Percentiles rank a stretch among this genome's conserved stretches.
These are phyloP conservation scores for Aspergillus ruber DNA, from an alignment of 2,329 filamentous ascomycete species.

Conservation along the genomic window DNA sequence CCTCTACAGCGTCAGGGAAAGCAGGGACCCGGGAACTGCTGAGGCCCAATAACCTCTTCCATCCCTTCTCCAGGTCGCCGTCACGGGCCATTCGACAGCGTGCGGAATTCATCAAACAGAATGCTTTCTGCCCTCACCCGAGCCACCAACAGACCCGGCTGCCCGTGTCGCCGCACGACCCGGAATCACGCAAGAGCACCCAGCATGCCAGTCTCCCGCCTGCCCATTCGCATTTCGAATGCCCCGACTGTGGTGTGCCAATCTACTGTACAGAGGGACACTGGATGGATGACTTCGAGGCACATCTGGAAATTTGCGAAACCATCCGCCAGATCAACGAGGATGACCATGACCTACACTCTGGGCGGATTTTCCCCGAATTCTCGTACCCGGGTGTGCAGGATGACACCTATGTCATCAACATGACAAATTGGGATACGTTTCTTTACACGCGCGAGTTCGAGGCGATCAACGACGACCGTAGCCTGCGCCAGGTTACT, in stretches of 20 bases:
- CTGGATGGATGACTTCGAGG: conserved; percentile 93
- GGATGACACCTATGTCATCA: conserved; percentile 85
- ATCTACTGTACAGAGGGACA: conserved; percentile 92
- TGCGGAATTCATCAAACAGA: conserved; percentile 84
- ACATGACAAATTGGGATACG: conserved; percentile 99
- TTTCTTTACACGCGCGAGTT: conserved; percentile 90
- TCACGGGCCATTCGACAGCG: conserved; percentile 80
- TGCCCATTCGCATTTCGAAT: conserved; percentile 85
- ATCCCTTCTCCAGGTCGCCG: conserved; percentile 83
- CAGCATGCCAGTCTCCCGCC: conserved; percentile 51
- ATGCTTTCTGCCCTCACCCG: conserved; percentile 89
- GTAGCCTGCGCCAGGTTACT: conserved; percentile 87
- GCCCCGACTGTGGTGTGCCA: conserved; percentile 89
- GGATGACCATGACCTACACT: conserved; percentile 90
- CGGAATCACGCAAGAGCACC: conserved; percentile 53
- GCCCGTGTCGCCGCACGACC: conserved; percentile 58
- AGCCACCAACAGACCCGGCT: conserved; percentile 71
- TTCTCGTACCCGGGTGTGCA: conserved; percentile 86
- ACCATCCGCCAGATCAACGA: conserved; percentile 89
- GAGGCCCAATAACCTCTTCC: conserved; percentile 77
- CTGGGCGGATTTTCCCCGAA: conserved; percentile 86
- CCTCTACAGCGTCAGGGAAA: conserved; percentile 17
- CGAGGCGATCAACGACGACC: conserved; percentile 81
- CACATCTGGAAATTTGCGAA: conserved; percentile 87
- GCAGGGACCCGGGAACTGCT: conserved; percentile 43